Evolutionary conservation across 2,329 filamentous ascomycete species (phyloP), one percentile per base, ranked within the genome.

Genomic region (Cryoendolithus antarcticus): DNA sequence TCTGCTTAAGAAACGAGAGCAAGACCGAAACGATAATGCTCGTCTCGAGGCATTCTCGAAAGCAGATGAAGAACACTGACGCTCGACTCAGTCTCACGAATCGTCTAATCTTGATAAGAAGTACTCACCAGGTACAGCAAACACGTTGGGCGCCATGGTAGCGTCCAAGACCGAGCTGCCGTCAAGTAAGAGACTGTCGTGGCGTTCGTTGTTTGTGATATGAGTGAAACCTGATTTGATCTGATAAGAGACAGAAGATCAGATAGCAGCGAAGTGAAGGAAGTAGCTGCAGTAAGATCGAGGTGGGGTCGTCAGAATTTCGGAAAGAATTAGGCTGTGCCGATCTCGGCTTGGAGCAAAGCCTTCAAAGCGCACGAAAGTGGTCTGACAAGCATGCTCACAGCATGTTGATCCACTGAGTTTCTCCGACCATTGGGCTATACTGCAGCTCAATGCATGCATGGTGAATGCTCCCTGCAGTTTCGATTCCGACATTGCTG

Each of bases 1-100:
- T 83, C 59, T 91, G 82, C 60, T 89, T 91, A 42, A 93, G 65
- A 58, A 91, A 93, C 13, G 85, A 77, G 31, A 93, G 72, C 28
- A 93, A 68, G n/a, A 93, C 81, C 0, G 86, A 89, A 46, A 93
- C 77, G 51, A 93, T 83, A 55, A 93, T 86, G 53, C 74, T 79
- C 1, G 81, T 82, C 66, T 93, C 86, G 35, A 93, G 67, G 32
- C 77, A 77, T 64, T 93, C 86, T 55, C 86, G 78, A 59, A 93
- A 91, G 63, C 84, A 79, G 59, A 94, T 83, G 66, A 94, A 88
- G 66, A 93, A 93, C 40, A 93, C 75, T 70, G 45, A 30, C 19
- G 8, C 19, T 13, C 8, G 15, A 37, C 34, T 43, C 37, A 43
- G 37, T 19, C 8, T 19, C 8, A 33, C 12, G n/a, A 12, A 12